Evolutionary conservation across 2,329 filamentous ascomycete genomes (phyloP), one percentile per base, ranked within the genome.

Genomic region (Grosmannia huntii): DNA sequence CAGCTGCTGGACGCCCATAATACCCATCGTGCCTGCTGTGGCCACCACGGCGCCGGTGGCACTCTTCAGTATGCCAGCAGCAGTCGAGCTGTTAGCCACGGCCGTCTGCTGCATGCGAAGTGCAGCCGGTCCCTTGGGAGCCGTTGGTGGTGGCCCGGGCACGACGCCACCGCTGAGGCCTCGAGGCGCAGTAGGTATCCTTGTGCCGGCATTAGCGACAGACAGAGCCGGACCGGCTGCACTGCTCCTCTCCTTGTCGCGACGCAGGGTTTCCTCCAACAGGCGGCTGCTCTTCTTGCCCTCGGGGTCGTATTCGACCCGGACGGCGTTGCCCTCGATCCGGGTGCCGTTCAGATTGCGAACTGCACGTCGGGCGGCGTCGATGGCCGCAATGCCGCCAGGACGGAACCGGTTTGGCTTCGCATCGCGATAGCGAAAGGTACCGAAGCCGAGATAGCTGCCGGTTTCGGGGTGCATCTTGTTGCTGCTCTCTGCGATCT

Each of bases 381-480:
- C 85, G 48, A 87, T 83, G 6, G 90, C 94, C 55, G 84, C 80
- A 46, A 89, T 73, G 2, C 79, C 72, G 1, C 73, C 66, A 64
- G 75, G 65, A 72, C 83, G 67, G 74, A 76, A 64, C 71, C 77
- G 63, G 75, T 74, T 69, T 57, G 73, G 70, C 74, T 82, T 79
- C 2, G 79, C 75, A 68, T 97, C 92, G 66, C 87, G 85, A 71
- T 95, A 99, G 60, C 87, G 85, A 68, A 99, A 90, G 19, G 90
- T 89, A 63, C 89, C 95, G 68, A 99, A 91, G 14, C 94, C 94
- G 14, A 99, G 80, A 68, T 95, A 95, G 67, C 89, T 94, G 21
- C 94, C 94, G 14, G 91, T 97, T 59, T 91, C 86, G 10, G 94
- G 94, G 70, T 99, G 90, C 66, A 95, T 92, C 69, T 95, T 92